Base-by-base conservation (phyloP, 805 yeast species). In the Scheffersomyces ergatensis region DNA sequence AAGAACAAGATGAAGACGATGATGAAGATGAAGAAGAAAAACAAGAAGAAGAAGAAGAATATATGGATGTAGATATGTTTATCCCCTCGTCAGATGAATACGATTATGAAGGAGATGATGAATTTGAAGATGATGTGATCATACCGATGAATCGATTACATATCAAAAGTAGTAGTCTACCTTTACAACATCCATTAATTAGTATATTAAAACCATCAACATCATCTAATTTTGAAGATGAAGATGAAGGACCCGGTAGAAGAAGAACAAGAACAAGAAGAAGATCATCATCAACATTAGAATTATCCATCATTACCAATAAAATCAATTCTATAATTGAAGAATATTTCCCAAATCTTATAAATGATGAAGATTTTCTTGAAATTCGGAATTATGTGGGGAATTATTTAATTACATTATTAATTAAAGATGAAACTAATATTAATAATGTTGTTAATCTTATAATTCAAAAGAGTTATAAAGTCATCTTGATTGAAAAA, bases 311-410 rank as follows among this genome's bases (percentile, higher is more conserved):
- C 8, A 27, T 14, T 29, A 40, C 31, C 7, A 33, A 42, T n/a
- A 45, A 38, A 21, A 43, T 43, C 11, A 29, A 34, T n/a, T 33
- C 32, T 20, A 38, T 41, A 14, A 46, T 44, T 9, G 36, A 37
- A 31, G 40, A 40, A 25, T 39, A 37, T 32, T 46, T 38, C 31
- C 34, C 40, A 2, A n/a, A 17, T 5, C 35, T 37, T 8, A 15
- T 36, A 14, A 33, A 35, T 23, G 48, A 45, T 27, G 40, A 40
- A 7, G 44, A 46, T 31, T 45, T 35, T 29, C 20, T 19, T 8
- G 43, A 43, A 11, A 48, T 54, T 19, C 40, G 31, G 16, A 51
- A 51, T 37, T 53, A 46, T 33, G 48, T 53, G 8, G 41, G 45
- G 8, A 56, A 56, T 36, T 38, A 38, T 15, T 15, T 29, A 14